Evolutionary conservation across 139 green algal genomes (phyloP).

Genomic region (Chara braunii): DNA sequence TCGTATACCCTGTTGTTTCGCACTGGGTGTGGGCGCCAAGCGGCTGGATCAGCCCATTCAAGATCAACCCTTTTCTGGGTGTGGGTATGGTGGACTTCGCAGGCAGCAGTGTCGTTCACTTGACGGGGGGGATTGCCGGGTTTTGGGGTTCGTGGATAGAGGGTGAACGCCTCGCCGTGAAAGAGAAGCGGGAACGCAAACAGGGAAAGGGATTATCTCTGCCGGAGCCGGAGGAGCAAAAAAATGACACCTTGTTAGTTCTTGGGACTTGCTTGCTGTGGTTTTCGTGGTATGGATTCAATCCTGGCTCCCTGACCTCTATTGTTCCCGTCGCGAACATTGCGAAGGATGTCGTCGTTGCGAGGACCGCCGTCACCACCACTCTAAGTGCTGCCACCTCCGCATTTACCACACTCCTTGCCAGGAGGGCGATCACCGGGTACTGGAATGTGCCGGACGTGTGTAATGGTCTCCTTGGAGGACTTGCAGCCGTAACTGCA

Average conservation of each 20-base stretch:
- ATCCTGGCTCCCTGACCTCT: conserved; percentile 56
- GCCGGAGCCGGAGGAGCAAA: too few relatives aligned
- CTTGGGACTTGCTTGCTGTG: conserved; percentile 71
- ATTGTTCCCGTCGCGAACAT: too few relatives aligned
- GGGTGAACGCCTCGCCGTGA: conserved; percentile 80
- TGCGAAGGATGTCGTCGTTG: too few relatives aligned
- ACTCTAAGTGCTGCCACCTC: conserved; percentile 54
- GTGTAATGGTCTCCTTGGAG: neutral
- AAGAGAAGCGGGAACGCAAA: too few relatives aligned
- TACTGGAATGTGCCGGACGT: too few relatives aligned
- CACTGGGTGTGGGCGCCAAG: conserved; percentile 50
- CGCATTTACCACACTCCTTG: conserved; percentile 51
- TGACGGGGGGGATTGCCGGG: conserved; percentile 48
- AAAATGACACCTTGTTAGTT: conserved; percentile 50
- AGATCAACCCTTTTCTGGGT: conserved; percentile 13
- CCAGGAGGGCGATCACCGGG: conserved; percentile 16
- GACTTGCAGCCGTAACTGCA: neutral
- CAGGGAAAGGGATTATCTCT: too few relatives aligned
- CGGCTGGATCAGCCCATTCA: conserved; percentile 32
- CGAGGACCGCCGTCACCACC: conserved; percentile 55
- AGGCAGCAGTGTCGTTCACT: conserved; percentile 57
- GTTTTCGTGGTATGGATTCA: conserved; percentile 79
- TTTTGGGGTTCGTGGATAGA: conserved; percentile 65
- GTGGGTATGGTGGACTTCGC: conserved; percentile 45
- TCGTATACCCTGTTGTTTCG: conserved; percentile 57